Evolutionary conservation across 106 monocot genomes (phyloP), one percentile per base, ranked within the genome.

Genomic region (Xerophyta viscosa): DNA sequence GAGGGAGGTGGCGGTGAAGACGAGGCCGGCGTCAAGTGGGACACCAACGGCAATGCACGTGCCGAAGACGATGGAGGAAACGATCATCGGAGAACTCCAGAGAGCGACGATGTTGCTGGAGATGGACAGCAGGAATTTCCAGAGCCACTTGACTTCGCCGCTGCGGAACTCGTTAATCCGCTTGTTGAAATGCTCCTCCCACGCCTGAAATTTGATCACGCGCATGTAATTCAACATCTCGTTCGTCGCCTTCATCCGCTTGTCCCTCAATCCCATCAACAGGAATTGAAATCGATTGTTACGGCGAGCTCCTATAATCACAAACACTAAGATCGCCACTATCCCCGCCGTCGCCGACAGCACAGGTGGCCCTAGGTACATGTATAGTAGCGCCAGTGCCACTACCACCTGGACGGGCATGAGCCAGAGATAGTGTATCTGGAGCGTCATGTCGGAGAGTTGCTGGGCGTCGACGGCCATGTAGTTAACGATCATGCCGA

Each of bases 401-500:
- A 65, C 54, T 24, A 65, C 68, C 18, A 88, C 75, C 50, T 50
- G 71, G 29, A 57, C 43, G 11, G 64, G 76, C 92, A 89, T 96
- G 41, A 96, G 81, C 96, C 96, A 96, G 50, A 96, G 45, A 68
- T 96, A 96, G 48, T 96, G 81, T 37, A 96, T 73, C 70, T 96
- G 89, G 13, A 96, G 58, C 89, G 85, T 79, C 85, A 96, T 85
- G 77, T 96, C 96, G n/a, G 96, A 69, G 47, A 96, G 78, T 69
- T 94, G 93, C 78, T 94, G 88, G 31, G 93, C 84, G 70, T 94
- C 93, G n/a, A 93, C 93, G 19, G 87, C 94, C 94, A 96, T 96
- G 77, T 88, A 77, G 60, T 96, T 96, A 26, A 96, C 89, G 63
- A 96, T 96, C 78, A 79, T 82, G 15, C 96, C 96, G 36, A 96